Evolutionary conservation across 306 rosid genomes (phyloP).

Genomic region (Cicer yamashitae): DNA sequence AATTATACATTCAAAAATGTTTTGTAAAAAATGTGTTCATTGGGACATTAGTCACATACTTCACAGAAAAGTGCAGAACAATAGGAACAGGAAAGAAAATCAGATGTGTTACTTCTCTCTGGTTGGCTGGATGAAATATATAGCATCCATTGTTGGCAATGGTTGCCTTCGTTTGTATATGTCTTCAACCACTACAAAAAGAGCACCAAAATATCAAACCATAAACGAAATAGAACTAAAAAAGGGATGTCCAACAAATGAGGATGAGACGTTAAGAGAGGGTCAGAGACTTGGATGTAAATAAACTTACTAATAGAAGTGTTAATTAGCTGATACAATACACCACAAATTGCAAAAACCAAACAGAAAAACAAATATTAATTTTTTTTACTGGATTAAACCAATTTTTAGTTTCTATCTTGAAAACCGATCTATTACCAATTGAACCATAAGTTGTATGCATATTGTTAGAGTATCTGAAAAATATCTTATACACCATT

Average conservation of each 20-base stretch:
- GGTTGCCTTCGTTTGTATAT: conserved; percentile 96
- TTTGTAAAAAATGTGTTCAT: not conserved
- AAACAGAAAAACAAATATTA: not conserved
- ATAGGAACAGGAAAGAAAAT: conserved; percentile 32
- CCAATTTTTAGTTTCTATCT: not conserved
- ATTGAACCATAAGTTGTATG: not conserved
- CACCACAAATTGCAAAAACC: not conserved
- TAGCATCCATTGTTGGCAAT: conserved; percentile 91
- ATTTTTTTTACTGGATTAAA: not conserved
- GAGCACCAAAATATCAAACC: conserved; percentile 39
- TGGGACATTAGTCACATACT: conserved; percentile 15
- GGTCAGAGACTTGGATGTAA: not conserved
- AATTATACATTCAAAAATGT: conserved; percentile 14
- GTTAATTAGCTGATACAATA: conserved; percentile 6
- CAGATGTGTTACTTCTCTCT: conserved; percentile 75
- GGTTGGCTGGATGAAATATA: conserved; percentile 94
- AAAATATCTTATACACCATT: not conserved
- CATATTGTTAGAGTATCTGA: not conserved
- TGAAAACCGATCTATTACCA: not conserved
- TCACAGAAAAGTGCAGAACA: conserved; percentile 6
- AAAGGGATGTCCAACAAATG: not conserved
- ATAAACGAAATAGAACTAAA: conserved; percentile 23
- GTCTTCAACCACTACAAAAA: conserved; percentile 92
- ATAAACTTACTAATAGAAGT: conserved; percentile 10
- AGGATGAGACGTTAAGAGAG: conserved; percentile 1